Evolutionary conservation across 495 filamentous ascomycete species (phyloP), one percentile per base, ranked within the genome.

Genomic region (Parachaetomium inaequale): DNA sequence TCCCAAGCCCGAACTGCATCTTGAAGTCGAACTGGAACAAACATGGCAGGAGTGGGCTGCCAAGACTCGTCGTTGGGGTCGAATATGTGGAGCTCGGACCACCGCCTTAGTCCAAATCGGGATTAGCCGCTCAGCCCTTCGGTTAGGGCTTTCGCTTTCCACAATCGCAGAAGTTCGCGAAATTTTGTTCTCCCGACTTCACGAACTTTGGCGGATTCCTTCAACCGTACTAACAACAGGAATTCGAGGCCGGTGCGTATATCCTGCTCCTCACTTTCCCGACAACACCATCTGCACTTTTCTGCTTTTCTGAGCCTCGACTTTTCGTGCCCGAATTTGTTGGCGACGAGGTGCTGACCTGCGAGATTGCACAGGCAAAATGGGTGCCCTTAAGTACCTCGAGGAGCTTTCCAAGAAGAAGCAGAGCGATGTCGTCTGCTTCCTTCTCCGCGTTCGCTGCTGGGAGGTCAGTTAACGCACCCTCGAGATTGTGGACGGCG

Each of bases 321-420:
- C 17, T 55, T 62, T 65, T 23, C 49, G 51, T 63, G 29, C 42
- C 57, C 47, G 26, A 58, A 19, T 58, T 63, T 51, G 21, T 57
- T 60, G 32, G 55, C 54, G 23, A 58, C 51, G 25, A 59, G 23
- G 49, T 53, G 56, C 55, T 62, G 29, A 63, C 63, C 50, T 28
- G 34, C 64, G 36, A 42, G 19, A 56, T 54, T 26, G 28, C 42
- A 74, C 63, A 79, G 77, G 71, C 75, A 81, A 78, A 81, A 93
- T 94, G 91, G 91, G 91, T 83, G 91, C 91, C 81, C 88, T 94
- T 79, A 97, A 97, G 83, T 97, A 97, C 83, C 90, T 98, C 81
- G 94, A 98, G 85, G 94, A 98, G 86, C 88, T 98, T 78, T 90
- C 95, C 76, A 98, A 98, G 90, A 96, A 96, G 90, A 98, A 98